A percentile compares a stretch with the other conserved stretches of the same genome.
phyloP scores from a whole-genome alignment of 768 basidiomycete species.

The Suillus weaverae region DNA sequence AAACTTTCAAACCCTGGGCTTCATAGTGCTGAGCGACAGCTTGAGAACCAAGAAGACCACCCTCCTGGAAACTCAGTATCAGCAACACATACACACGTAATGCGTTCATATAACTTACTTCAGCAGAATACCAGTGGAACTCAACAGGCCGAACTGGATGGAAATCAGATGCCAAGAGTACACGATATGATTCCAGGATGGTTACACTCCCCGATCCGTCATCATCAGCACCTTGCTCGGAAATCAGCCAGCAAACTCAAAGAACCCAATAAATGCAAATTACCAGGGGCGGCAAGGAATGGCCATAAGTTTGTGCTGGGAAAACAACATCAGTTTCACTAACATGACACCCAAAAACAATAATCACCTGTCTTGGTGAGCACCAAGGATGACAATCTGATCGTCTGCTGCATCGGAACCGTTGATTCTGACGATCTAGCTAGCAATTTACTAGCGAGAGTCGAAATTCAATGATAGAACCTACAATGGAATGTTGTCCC shows the following conservation, averaged over 20 bases:
- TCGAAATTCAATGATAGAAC: conserved; percentile 23
- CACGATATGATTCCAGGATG: conserved; percentile 45
- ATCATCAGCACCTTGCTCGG: conserved; percentile 38
- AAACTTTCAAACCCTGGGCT: conserved; percentile 18
- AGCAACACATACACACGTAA: background rate
- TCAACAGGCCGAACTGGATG: conserved; percentile 43
- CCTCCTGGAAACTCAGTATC: conserved; percentile 47
- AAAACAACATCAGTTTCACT: conserved; percentile 10
- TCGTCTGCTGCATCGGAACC: conserved; percentile 65
- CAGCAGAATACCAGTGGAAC: conserved; percentile 51
- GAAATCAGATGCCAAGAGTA: conserved; percentile 42
- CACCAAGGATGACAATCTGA: conserved; percentile 66
- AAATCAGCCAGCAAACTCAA: background rate
- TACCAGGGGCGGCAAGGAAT: conserved; percentile 76
- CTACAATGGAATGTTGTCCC: conserved; percentile 81
- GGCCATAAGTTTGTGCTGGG: conserved; percentile 75
- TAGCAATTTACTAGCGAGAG: conserved; percentile 5
- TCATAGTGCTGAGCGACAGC: conserved; percentile 82
- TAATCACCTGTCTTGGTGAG: conserved; percentile 79
- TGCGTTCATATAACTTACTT: conserved; percentile 25
- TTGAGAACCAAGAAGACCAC: conserved; percentile 85
- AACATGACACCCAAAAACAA: conserved; percentile 7
- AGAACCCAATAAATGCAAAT: conserved; percentile 1
- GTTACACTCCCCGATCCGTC: conserved; percentile 48
- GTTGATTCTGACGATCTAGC: conserved; percentile 72